Conservation (phyloP, 2,329 filamentous ascomycete genomes). For the Fusarium transvaalense region DNA sequence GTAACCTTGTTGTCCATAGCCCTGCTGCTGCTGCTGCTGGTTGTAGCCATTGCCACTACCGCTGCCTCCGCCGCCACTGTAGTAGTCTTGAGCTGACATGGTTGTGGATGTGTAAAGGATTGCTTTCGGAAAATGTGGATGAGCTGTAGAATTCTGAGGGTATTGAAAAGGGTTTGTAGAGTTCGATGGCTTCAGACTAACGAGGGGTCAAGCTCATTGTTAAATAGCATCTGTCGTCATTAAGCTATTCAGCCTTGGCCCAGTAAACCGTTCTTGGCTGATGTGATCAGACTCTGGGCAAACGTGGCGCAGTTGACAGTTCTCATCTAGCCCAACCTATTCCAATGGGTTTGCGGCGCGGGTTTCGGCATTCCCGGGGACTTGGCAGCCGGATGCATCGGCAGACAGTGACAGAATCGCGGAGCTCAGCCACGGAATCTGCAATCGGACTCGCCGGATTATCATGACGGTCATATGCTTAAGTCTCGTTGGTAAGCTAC, state of each 20-base stretch:
- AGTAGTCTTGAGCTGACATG: constrained; percentile 47
- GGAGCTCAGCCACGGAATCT: constrained; percentile 8
- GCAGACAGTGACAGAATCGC: constrained; percentile 6
- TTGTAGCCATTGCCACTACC: constrained; percentile 21
- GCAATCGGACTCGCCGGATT: constrained; percentile 22
- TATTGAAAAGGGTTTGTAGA: neutral
- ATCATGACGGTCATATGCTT: neutral
- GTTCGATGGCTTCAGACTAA: neutral
- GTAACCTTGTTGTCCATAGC: constrained; percentile 17
- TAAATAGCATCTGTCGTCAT: constrained; percentile 34
- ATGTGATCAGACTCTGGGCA: constrained; percentile 35
- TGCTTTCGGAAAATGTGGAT: neutral
- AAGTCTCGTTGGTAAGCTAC: neutral
- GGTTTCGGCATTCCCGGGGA: constrained; percentile 29
- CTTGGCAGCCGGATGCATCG: constrained; percentile 43
- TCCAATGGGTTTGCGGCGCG: constrained; percentile 9
- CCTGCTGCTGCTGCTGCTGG: constrained; percentile 26
- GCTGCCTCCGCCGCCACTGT: constrained; percentile 30
- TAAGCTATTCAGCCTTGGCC: constrained; percentile 17
- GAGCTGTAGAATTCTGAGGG: neutral
- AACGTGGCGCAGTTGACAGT: constrained; percentile 33
- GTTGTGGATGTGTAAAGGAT: neutral
- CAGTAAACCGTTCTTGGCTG: constrained; percentile 29
- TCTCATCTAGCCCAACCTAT: neutral
- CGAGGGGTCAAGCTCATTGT: constrained; percentile 25